Conservation (phyloP, 495 filamentous ascomycete genomes). For the Cudoniella acicularis region DNA sequence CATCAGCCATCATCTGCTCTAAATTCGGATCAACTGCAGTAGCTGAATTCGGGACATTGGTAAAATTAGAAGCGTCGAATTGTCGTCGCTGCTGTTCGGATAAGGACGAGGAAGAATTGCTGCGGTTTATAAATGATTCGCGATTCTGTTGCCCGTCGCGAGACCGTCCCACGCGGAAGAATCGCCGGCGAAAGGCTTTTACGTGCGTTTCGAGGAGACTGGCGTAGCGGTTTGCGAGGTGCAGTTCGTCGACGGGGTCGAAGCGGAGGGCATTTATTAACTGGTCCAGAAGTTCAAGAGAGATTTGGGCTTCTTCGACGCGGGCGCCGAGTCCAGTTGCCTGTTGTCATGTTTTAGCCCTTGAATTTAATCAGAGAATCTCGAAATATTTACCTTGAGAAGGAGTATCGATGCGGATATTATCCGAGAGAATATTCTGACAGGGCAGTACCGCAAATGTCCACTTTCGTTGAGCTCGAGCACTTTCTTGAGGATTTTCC, state of each 20-base stretch:
- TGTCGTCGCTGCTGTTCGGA: too few relatives aligned
- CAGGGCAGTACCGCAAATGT: not conserved
- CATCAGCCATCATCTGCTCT: not conserved
- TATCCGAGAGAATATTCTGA: not conserved
- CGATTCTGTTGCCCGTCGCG: not conserved
- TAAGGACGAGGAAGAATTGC: too few relatives aligned
- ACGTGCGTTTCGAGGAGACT: not conserved
- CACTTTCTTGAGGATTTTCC: not conserved
- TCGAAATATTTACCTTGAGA: too few relatives aligned
- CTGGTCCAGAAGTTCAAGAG: not conserved
- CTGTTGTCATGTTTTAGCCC: too few relatives aligned
- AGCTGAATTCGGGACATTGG: not conserved
- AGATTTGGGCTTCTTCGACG: not conserved
- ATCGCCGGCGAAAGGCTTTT: not conserved
- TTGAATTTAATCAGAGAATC: too few relatives aligned
- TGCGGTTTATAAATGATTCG: not conserved
- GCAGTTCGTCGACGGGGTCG: not conserved
- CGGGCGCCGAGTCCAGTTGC: not conserved
- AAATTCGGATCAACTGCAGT: not conserved
- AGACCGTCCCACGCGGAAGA: not conserved
- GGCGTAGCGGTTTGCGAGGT: not conserved
- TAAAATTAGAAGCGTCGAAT: not conserved
- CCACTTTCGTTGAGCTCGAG: not conserved
- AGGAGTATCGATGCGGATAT: not conserved
- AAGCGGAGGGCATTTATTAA: not conserved